These are phyloP conservation scores for Eucalyptus curtisii DNA, from an alignment of 345 rosid species.

Conservation along the genomic window DNA sequence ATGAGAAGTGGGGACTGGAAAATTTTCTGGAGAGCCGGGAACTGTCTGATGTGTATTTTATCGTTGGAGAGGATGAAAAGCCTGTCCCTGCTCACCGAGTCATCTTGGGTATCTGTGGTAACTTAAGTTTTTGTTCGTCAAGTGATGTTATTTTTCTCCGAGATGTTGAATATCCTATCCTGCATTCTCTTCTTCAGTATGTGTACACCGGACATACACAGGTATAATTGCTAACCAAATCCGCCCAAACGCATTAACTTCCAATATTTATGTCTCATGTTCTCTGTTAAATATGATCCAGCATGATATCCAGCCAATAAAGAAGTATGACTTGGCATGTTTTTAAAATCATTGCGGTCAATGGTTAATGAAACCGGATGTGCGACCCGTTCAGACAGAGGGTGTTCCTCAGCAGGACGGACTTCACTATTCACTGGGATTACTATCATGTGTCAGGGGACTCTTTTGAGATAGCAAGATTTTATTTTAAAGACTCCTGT, in stretches of 20 bases:
- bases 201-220: constrained; percentile 63
- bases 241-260: neutral
- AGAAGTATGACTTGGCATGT: neutral
- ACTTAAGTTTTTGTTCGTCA: constrained; percentile 36
- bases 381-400: neutral
- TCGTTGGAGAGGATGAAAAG: constrained; percentile 57
- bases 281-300: neutral
- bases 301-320: neutral
- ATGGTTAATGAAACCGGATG: neutral
- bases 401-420: neutral
- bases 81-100: constrained; percentile 80
- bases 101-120: constrained; percentile 77
- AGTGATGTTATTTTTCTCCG: constrained; percentile 31
- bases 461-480: neutral
- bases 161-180: constrained; percentile 40
- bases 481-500: neutral
- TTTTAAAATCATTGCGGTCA: neutral
- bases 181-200: constrained; percentile 74
- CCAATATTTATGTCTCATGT: neutral
- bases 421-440: neutral
- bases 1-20: constrained; percentile 74
- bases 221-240: constrained; percentile 23
- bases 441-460: neutral
- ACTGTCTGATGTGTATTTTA: constrained; percentile 54
- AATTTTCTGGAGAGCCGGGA: constrained; percentile 84